These are phyloP conservation scores for Crithidia bombi DNA, from an alignment of 208 protist species.

Conservation along the genomic window DNA sequence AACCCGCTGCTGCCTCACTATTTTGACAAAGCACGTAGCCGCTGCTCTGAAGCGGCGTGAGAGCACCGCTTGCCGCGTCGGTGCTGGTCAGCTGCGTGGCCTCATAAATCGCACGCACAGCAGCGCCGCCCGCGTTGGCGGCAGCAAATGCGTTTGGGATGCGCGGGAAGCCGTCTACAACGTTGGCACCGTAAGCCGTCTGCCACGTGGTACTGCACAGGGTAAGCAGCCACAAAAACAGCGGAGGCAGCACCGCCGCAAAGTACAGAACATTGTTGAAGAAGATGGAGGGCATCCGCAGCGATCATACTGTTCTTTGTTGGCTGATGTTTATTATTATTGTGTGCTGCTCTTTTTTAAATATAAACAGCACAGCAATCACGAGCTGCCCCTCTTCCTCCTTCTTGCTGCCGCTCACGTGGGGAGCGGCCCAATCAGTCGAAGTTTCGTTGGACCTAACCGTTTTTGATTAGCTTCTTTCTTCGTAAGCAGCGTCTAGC, in stretches of 20 bases:
- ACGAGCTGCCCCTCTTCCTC: too few species aligned
- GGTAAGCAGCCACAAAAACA: background rate
- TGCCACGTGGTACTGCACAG: background rate
- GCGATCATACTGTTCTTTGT: too few species aligned
- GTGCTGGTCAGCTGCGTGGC: conserved; percentile 20
- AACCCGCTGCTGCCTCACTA: background rate
- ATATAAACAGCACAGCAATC: too few species aligned
- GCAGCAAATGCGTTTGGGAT: conserved; percentile 25
- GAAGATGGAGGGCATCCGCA: background rate
- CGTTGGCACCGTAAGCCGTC: background rate
- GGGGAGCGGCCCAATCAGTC: too few species aligned
- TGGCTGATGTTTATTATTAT: background rate
- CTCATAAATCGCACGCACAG: conserved; percentile 30
- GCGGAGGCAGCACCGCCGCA: background rate
- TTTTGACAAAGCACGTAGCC: conserved; percentile 26
- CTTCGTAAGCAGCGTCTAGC: too few species aligned
- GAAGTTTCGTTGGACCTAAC: too few species aligned
- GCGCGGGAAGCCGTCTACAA: background rate
- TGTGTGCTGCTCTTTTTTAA: too few species aligned
- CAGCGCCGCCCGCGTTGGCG: background rate
- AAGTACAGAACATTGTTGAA: too few species aligned
- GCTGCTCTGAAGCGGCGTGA: conserved; percentile 10
- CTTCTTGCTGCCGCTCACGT: too few species aligned
- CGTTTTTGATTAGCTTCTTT: too few species aligned
- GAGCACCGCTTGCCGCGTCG: background rate